Evolutionary conservation across 768 basidiomycete genomes (phyloP), one percentile per base, ranked within the genome.

Genomic region (Suillus plorans): DNA sequence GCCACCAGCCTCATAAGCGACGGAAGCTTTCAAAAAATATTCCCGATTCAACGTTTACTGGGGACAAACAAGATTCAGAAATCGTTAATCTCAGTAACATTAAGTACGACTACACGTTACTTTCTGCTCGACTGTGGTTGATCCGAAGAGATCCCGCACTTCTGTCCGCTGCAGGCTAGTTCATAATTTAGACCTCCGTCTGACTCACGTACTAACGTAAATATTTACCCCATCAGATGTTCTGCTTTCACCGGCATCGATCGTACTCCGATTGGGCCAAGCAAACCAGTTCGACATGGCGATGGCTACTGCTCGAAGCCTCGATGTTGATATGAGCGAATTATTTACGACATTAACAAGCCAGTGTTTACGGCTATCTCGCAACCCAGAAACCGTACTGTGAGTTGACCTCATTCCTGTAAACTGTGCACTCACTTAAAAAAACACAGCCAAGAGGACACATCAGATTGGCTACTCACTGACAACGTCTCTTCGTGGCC

Each of bases 271-370:
- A 66, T 82, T 96, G 60, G 88, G 90, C 5, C 92, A 97, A 73
- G 79, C 84, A 52, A 92, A 89, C 66, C 84, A 86, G 68, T 96
- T 92, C 76, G 91, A 89, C 69, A 80, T 85, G 60, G 97, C 97
- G 3, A 85, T 97, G 76, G 77, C 86, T 6, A 85, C 88, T 36
- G 95, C 94, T 3, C 84, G 86, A 41, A 86, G 85, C 53, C 84
- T 97, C 49, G 81, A 86, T 41, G 86, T 94, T 49, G 94, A 97
- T 74, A 92, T 98, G 91, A 87, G 88, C 4, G 90, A 94, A 67
- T 71, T 97, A 13, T 97, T 99, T 72, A 84, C 85, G 49, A 82
- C 86, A 67, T 78, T 99, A 67, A 88, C 94, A 0, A 80, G 79
- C 44, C 89, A 93, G 72, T 97, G 95, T 75, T 76, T 96, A 56